Evolutionary conservation across 108 stramenopile species (phyloP).

Genomic region (Licmophora abbreviata): DNA sequence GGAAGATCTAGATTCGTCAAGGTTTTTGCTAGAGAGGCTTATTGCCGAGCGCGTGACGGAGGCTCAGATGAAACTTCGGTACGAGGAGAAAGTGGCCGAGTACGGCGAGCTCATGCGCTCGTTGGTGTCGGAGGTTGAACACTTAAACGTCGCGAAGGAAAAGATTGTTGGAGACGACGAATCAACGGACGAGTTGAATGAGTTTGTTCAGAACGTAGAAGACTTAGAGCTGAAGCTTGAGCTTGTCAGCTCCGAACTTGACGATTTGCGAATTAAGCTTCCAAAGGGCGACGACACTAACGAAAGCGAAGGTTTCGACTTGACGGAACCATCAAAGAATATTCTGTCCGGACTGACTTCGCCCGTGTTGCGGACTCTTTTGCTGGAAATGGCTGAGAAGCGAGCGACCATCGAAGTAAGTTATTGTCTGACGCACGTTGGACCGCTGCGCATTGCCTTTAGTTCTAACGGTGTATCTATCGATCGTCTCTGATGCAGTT

Average conservation of each 20-base stretch:
- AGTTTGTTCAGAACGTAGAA: conserved; percentile 39
- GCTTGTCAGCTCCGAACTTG: conserved; percentile 57
- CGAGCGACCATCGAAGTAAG: conserved; percentile 50
- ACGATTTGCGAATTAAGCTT: conserved; percentile 33
- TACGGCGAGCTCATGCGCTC: conserved; percentile 64
- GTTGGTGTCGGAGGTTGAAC: conserved; percentile 51
- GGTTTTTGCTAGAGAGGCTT: conserved; percentile 55
- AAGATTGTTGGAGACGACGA: too few species aligned
- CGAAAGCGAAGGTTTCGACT: conserved; percentile 17
- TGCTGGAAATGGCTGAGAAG: conserved; percentile 51
- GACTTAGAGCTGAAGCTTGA: conserved; percentile 76
- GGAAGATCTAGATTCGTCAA: conserved; percentile 54
- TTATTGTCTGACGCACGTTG: background rate
- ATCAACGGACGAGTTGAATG: conserved; percentile 16
- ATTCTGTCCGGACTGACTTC: conserved; percentile 44
- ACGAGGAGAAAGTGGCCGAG: conserved; percentile 50
- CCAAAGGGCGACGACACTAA: conserved; percentile 25
- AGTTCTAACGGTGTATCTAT: background rate
- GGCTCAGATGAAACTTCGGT: conserved; percentile 24
- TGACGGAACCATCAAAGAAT: conserved; percentile 24
- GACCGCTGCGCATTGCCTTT: background rate
- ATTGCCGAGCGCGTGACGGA: conserved; percentile 56
- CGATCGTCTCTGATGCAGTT: conserved; percentile 1
- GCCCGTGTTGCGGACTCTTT: conserved; percentile 44
- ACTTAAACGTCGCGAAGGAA: conserved; percentile 19